Percentiles rank a stretch among this genome's conserved stretches.
Evolutionary conservation across 2,329 filamentous ascomycete species (phyloP).

Genomic region (Cladophialophora psammophila): DNA sequence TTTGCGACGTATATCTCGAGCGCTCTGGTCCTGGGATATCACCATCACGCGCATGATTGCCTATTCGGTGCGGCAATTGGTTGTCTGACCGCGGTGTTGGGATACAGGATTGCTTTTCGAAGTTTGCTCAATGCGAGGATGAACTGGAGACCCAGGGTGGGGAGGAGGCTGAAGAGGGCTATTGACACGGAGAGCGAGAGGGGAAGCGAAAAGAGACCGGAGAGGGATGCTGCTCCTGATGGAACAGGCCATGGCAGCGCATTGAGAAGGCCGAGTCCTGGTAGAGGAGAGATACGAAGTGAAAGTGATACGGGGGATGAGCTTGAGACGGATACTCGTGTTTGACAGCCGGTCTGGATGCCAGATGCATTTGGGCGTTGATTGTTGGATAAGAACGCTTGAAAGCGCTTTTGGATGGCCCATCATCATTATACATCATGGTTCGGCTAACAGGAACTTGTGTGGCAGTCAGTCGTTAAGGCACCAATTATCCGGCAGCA

Average conservation of each 20-base stretch:
- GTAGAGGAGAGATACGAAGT: not conserved
- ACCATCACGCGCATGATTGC: slow-evolving; percentile 76
- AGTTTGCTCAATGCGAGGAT: slow-evolving; percentile 20
- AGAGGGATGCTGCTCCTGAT: not conserved
- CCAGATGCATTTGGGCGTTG: not conserved
- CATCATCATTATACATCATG: not conserved
- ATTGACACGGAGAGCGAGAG: slow-evolving; percentile 13
- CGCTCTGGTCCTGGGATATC: slow-evolving; percentile 72
- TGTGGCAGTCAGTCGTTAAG: not conserved
- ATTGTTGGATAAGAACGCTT: not conserved
- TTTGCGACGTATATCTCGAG: slow-evolving; percentile 73
- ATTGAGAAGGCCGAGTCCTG: not conserved
- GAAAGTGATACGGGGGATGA: not conserved
- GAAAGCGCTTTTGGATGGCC: not conserved
- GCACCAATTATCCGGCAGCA: not conserved
- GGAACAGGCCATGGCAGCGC: not conserved
- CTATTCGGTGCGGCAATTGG: slow-evolving; percentile 68
- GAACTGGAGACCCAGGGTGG: slow-evolving; percentile 25
- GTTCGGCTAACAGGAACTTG: not conserved
- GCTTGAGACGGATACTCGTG: not conserved
- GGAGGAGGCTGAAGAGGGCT: slow-evolving; percentile 21
- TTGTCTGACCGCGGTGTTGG: slow-evolving; percentile 57
- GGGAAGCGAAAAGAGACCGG: not conserved
- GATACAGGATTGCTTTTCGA: slow-evolving; percentile 31
- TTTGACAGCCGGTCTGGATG: not conserved